Base-by-base conservation (phyloP, 169 alveolate genomes). In the Amoebophrya sp. region DNA sequence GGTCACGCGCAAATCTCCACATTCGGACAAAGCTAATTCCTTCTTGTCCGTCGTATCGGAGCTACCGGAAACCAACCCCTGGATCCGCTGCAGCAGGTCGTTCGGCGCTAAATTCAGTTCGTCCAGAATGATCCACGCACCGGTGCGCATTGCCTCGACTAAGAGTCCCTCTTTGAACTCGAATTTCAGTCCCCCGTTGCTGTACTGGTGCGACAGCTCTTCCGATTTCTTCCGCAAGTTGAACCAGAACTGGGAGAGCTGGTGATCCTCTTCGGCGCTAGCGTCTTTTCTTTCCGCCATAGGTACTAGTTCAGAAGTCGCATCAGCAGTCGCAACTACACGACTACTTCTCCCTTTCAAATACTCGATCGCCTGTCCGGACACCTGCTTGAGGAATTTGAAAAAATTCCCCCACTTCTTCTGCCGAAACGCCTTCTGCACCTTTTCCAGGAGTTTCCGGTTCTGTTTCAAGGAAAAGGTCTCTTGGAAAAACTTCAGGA, bases 61-160 rank as follows among this genome's bases (percentile, higher is more conserved):
- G 23, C 92, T 93, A n/a, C 66, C 93, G 41, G 92, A 94, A 55
- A 96, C 94, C 91, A 96, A 94, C 40, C 97, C 97, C 92, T 95
- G 95, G 35, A 98, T 94, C 92, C 99, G 97, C 94, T 98, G 98
- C 92, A 99, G 94, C 32, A 98, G 95, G 92, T 98, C 99, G 33
- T 97, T 97, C 39, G 99, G 98, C 2, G 99, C 99, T 91, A 99
- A 95, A 92, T 99, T 99, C 47, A 99, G 97, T 95, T 99, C 99
- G 95, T 99, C 99, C 35, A 99, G 96, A 83, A 99, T 95, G n/a
- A 99, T 95, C 99, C 99, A 99, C 47, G 97, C 97, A 35, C 99
- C 99, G 77, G 98, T 97, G 53, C 98, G 97, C 92, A 99, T 97
- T 1, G 99, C 98, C 93, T 98, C 97, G n/a, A 98, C 95, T 40